Base-by-base conservation (phyloP, 2,329 filamentous ascomycete genomes). In the Colletotrichum lindemuthianum region DNA sequence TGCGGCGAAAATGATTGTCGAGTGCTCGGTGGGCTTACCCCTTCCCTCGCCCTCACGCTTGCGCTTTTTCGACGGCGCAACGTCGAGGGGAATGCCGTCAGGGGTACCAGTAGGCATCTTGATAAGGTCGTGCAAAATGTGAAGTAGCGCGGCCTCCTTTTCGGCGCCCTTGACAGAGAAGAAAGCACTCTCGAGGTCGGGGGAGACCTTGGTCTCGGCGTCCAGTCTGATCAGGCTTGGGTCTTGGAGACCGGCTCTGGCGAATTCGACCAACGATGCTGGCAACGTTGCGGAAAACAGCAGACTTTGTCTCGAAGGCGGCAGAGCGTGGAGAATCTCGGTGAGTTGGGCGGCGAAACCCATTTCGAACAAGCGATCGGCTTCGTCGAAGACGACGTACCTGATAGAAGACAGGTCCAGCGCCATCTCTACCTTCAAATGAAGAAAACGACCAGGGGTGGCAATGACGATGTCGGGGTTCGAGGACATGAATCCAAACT, bases 391-490 rank as follows among this genome's bases (percentile, higher is more conserved):
- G 8, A 99, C 96, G 32, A 97, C 92, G 73, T 99, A 99, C 70
- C 88, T 87, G 66, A 99, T 90, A 4, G 93, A 97, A 1, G 90
- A 93, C n/a, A 99, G 81, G 72, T 97, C 92, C 56, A 99, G 79
- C 9, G 85, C 84, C 96, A 99, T 99, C 75, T 99, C 96, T 16
- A 98, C 95, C 79, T 98, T 96, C 68, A 99, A 79, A 83, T 99
- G 96, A 70, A 99, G 82, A 72, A 99, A 99, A 71, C 96, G 92
- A 76, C 96, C 96, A 0, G 96, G 96, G 0, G 96, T 98, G 10
- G 96, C 96, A 73, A 99, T 98, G 71, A 99, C 88, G 69, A 99
- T 97, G 75, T 99, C 96, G 0, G 96, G 96, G 75, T 99, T 99
- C 39, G 90, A 88, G 1, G 94, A 90, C 92, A 98, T 97, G 75